Conservation (phyloP, 306 rosid species). For the Castanea crenata region DNA sequence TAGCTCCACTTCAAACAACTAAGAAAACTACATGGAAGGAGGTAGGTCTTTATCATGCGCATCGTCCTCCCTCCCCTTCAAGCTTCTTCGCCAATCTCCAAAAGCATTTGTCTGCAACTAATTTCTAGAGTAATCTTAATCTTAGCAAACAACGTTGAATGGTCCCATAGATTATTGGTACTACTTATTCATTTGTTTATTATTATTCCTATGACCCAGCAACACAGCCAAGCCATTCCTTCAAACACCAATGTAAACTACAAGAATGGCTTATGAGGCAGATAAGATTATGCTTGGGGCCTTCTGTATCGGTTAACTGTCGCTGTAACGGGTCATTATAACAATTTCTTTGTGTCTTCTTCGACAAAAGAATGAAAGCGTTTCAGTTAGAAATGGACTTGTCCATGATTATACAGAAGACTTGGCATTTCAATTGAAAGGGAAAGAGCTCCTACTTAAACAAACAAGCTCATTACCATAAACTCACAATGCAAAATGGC, state of each 20-base stretch:
- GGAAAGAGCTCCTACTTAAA: slow-evolving; percentile 35
- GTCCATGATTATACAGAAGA: slow-evolving; percentile 57
- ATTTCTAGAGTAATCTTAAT: slow-evolving; percentile 6
- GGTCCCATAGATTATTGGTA: too few relatives aligned
- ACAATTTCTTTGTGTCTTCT: slow-evolving; percentile 34
- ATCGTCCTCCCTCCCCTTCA: slow-evolving; percentile 21
- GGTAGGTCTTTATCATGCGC: slow-evolving; percentile 69
- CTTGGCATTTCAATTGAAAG: slow-evolving; percentile 23
- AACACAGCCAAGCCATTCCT: neutral
- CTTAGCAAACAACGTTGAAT: too few relatives aligned
- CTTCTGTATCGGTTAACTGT: slow-evolving; percentile 62
- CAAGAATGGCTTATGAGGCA: neutral
- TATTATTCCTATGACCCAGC: neutral
- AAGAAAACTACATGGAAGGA: slow-evolving; percentile 64
- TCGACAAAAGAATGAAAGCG: slow-evolving; percentile 29
- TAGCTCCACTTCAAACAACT: slow-evolving; percentile 74
- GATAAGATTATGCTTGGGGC: slow-evolving; percentile 10
- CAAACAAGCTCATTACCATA: slow-evolving; percentile 27
- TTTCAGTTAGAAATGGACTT: slow-evolving; percentile 20
- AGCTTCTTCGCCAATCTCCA: slow-evolving; percentile 19
- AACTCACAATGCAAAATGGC: slow-evolving; percentile 52
- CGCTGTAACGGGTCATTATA: slow-evolving; percentile 53
- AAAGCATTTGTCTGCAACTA: slow-evolving; percentile 15
- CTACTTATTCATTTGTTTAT: too few relatives aligned
- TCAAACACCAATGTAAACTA: neutral